Evolutionary conservation across 169 alveolate genomes (phyloP), one percentile per base, ranked within the genome.

Genomic region (Plasmodium blacklocki): DNA sequence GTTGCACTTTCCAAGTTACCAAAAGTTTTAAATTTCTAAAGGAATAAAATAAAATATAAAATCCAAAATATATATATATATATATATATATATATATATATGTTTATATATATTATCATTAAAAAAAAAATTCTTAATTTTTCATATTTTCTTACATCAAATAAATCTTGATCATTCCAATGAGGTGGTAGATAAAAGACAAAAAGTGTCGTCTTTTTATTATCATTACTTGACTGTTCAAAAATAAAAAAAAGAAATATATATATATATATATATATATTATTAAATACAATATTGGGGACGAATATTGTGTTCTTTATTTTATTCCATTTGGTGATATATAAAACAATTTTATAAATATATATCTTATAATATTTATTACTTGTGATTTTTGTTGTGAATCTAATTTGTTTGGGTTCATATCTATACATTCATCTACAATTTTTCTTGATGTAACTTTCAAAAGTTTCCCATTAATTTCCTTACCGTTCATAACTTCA

Each of bases 101-200:
- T 62, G 14, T 60, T 7, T 62, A 12, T 2, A 62, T 19, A 6
- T 21, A 23, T n/a, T 60, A 45, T 52, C 23, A 39, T 72, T 5
- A 7, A 62, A 62, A 7, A 62, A 62, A 23, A 62, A 62, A 18
- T 19, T 62, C 43, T 18, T 39, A 19, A n/a, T 21, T 7, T 12
- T 62, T 60, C 7, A 60, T 19, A 18, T 19, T 56, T 26, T 2
- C 52, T 80, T 80, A 80, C 91, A 68, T 89, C 93, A 49, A 52
- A 54, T 70, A 97, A 92, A 76, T 96, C 97, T 9, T 73, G 89
- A 50, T 97, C 97, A 47, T 91, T 95, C 99, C 99, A 97, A 15
- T 95, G 97, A 45, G 96, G 93, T 8, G 99, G 99, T 8, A 97
- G 89, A 87, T 97, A 98, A 92, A 97, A 97, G 72, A 97, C 97